phyloP scores from a whole-genome alignment of 2,329 filamentous ascomycete genomes.

The Cucurbitaria berberidis region DNA sequence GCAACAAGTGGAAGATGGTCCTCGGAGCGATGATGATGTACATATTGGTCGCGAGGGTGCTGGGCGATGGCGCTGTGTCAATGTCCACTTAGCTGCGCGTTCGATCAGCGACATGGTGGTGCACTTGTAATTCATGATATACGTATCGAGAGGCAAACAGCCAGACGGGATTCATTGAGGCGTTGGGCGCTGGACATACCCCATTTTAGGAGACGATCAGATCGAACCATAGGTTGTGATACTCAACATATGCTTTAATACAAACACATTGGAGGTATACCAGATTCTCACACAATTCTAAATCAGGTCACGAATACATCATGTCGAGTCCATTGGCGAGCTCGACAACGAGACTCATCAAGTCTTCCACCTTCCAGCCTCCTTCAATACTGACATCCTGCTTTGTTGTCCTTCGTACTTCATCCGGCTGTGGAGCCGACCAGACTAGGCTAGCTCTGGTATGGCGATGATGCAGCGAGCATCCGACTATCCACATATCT shows the following conservation, averaged over 20 bases:
- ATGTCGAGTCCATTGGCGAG: no score
- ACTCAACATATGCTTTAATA: neutral
- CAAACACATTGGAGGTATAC: no score
- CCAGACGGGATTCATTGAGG: slow-evolving; percentile 1
- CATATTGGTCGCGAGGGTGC: slow-evolving; percentile 77
- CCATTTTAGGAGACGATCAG: neutral
- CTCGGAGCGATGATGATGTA: slow-evolving; percentile 78
- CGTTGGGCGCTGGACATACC: slow-evolving; percentile 19
- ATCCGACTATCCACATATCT: neutral
- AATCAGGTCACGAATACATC: no score
- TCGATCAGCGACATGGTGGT: neutral
- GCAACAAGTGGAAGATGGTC: slow-evolving; percentile 78
- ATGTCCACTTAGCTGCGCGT: slow-evolving; percentile 8
- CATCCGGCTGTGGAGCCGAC: neutral
- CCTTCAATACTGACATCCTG: neutral
- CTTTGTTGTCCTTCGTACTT: neutral
- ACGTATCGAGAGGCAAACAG: neutral
- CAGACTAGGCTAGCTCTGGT: neutral
- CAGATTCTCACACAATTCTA: neutral
- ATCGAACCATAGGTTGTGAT: neutral
- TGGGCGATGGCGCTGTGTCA: slow-evolving; percentile 59
- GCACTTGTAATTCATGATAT: neutral
- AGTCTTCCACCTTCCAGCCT: neutral
- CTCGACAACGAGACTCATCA: no score
- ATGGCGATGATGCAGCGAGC: neutral